Evolutionary conservation across 2,329 filamentous ascomycete genomes (phyloP), one percentile per base, ranked within the genome.

Genomic region (Monosporascus sp.): DNA sequence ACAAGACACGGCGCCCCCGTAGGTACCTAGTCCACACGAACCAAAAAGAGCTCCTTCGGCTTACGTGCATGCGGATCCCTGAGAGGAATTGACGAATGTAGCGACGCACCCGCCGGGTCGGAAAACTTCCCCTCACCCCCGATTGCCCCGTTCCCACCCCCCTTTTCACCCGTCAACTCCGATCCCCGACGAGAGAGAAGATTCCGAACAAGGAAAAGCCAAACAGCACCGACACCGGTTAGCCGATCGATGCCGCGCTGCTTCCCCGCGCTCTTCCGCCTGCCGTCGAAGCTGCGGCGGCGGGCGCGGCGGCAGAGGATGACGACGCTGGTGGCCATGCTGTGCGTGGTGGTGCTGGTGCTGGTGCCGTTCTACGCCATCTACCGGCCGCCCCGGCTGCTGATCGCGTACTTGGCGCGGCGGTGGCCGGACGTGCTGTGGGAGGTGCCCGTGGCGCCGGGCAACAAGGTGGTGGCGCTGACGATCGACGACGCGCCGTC

Each of bases 401-500:
- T 96, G 37, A 87, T 96, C 66, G 73, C 76, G 53, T 87, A 87
- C 73, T 82, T 95, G 55, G 80, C 86, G 63, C 74, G 73, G 60
- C 83, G 80, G 57, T 92, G 88, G 79, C 89, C 89, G 1, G 85
- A 91, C 62, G 87, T 95, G 3, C 77, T 96, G 16, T 96, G 88
- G 78, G 85, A 89, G 60, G 78, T 88, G 44, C 63, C 43, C 24
- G 43, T 46, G 24, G 43, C 65, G 35, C 78, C 79, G 1, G 62
- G 72, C 8, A 73, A 81, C 48, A 89, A 86, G 64, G 72, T 93
- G 26, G 78, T 96, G 19, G 91, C 89, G 0, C 77, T 97, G 40
- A 96, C 90, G 1, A 87, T 96, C 63, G 91, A 96, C 73, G 91
- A 96, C 71, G 88, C 85, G 27, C 91, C 91, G 0, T 92, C 88